Evolutionary conservation across 2,329 filamentous ascomycete genomes (phyloP).

Genomic region (Trichoderma oligosporum): DNA sequence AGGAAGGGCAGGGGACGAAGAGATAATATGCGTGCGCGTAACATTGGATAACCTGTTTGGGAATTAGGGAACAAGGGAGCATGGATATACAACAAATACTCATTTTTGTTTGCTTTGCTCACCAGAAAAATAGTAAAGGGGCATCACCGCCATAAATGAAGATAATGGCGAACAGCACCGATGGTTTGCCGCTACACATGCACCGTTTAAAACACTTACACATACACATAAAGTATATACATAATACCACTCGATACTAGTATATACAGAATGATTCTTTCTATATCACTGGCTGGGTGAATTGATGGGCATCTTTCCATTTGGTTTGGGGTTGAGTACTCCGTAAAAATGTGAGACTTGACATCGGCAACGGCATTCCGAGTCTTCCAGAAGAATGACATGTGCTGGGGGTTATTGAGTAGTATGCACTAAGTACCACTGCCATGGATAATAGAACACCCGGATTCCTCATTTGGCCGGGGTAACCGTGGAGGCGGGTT

Average conservation of each 20-base stretch:
- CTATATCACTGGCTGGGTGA: not conserved
- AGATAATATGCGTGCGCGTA: slow-evolving; percentile 1
- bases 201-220: not conserved
- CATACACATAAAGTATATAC: not conserved
- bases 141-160: not conserved
- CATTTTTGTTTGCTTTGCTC: not conserved
- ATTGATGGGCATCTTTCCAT: not conserved
- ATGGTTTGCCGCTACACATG: not conserved
- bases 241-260: not conserved
- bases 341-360: not conserved
- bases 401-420: not conserved
- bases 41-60: not conserved
- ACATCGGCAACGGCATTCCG: not conserved
- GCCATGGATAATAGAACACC: too few relatives aligned
- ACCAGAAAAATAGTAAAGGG: not conserved
- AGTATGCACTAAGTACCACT: too few relatives aligned
- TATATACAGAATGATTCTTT: not conserved
- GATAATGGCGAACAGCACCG: not conserved
- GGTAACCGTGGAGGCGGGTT: not conserved
- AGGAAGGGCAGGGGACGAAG: not conserved
- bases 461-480: not conserved
- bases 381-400: not conserved
- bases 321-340: not conserved
- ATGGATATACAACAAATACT: too few relatives aligned
- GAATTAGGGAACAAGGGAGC: not conserved